Evolutionary conservation across 768 basidiomycete species (phyloP), one percentile per base, ranked within the genome.

Genomic region (Chiua virens): DNA sequence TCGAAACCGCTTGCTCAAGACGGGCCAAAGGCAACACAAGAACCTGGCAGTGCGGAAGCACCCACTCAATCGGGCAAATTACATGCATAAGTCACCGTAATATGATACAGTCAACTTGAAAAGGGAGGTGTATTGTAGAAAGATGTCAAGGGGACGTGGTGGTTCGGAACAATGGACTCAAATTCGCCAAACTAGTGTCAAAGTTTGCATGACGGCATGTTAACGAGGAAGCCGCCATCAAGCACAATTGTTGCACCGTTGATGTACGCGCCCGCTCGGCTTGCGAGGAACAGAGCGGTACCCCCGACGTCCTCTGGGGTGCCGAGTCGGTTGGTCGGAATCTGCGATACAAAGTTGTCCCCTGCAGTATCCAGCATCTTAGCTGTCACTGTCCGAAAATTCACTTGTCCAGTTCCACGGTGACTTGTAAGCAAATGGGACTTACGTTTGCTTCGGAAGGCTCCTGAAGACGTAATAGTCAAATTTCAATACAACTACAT

Each of bases 251-350:
- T 81, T 21, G 83, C 80, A 7, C 83, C 86, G 32, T 79, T 87
- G 41, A 87, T 75, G 66, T 76, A 87, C 18, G 80, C 74, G 0
- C 81, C 84, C 0, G 82, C 85, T 32, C 75, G 74, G 47, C 80
- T 79, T 13, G 81, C 72, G 15, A 88, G 72, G 73, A 78, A 89
- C 49, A 88, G 57, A 38, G 79, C 82, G 17, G 83, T 73, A 0
- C 82, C 85, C 1, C 77, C 82, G 21, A 87, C 77, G 58, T 88
- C 86, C 60, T 86, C 82, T 2, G 81, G 76, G 18, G 72, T 74
- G 5, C 87, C 86, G 42, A 87, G 78, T 10, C 83, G 72, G 15
- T 69, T 71, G 45, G 78, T 66, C 3, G 85, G 83, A 18, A 82
- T 69, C 21, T 62, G 59, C 0, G 67, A 67, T 8, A 74, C 60